Percentiles rank a stretch among this genome's conserved stretches.
Conservation (phyloP, 2,329 filamentous ascomycete species). For the Helicocarpus griseus region DNA sequence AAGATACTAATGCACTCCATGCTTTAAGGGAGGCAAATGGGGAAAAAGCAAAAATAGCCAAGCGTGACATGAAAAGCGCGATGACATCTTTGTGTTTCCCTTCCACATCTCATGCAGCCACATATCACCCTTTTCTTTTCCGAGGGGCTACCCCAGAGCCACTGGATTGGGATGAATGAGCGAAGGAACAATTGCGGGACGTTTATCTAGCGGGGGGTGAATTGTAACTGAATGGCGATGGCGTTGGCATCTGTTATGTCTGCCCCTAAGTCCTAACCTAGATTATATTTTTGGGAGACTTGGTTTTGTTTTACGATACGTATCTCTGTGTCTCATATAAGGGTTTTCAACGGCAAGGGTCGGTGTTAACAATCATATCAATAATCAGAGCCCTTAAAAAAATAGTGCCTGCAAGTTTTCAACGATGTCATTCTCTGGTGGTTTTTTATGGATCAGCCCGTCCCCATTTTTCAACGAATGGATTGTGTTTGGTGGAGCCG, state of each 20-base stretch:
- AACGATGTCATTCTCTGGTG: background rate
- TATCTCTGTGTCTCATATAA: too few species aligned
- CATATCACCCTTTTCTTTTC: background rate
- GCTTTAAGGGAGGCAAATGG: background rate
- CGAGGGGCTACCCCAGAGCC: background rate
- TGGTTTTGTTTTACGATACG: too few species aligned
- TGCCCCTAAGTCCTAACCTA: too few species aligned
- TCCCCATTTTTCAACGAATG: background rate
- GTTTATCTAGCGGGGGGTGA: too few species aligned
- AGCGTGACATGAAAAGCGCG: background rate
- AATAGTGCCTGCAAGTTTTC: too few species aligned
- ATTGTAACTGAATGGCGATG: too few species aligned
- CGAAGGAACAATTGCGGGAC: too few species aligned
- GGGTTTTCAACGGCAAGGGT: background rate
- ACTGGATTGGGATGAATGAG: background rate
- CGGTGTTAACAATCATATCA: too few species aligned
- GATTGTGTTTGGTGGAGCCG: background rate
- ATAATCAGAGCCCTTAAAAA: too few species aligned
- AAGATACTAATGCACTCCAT: background rate
- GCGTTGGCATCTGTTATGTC: too few species aligned
- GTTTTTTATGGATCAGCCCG: background rate
- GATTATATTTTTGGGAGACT: too few species aligned
- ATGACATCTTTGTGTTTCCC: background rate
- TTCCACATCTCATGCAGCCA: background rate
- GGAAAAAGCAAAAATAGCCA: background rate